phyloP scores from a whole-genome alignment of 257 asterid genomes.

The Craterostigma plantagineum region DNA sequence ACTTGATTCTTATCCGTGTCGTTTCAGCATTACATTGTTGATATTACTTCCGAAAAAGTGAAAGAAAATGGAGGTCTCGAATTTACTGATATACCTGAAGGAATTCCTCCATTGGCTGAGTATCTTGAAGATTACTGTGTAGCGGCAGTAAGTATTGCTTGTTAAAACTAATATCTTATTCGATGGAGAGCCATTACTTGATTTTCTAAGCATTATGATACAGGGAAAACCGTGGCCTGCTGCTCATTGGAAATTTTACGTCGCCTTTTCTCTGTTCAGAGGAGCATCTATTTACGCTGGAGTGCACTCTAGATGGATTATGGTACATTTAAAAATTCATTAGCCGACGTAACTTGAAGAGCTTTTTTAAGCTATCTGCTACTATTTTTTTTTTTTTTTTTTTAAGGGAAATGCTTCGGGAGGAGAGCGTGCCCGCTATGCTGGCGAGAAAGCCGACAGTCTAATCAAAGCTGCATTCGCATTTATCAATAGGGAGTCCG shows the following conservation, averaged over 20 bases:
- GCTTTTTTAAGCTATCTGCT: neutral
- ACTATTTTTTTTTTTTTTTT: neutral
- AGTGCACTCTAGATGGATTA: conserved; percentile 71
- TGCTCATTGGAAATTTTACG: conserved; percentile 71
- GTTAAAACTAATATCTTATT: conserved; percentile 2
- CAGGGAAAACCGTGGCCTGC: conserved; percentile 94
- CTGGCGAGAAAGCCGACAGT: conserved; percentile 55
- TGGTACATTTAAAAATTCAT: conserved; percentile 23
- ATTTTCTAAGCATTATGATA: conserved; percentile 4
- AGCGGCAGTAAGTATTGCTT: conserved; percentile 40
- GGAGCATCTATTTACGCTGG: conserved; percentile 87
- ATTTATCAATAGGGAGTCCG: conserved; percentile 42
- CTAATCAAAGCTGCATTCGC: conserved; percentile 51
- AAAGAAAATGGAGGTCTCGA: conserved; percentile 48
- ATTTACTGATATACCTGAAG: conserved; percentile 49
- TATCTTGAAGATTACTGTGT: conserved; percentile 72
- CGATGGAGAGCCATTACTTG: neutral
- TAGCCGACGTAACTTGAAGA: neutral
- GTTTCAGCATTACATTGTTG: conserved; percentile 75
- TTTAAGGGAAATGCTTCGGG: conserved; percentile 94
- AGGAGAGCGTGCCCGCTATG: conserved; percentile 72
- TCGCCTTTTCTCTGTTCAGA: conserved; percentile 86
- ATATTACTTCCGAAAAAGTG: conserved; percentile 28
- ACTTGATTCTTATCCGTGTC: conserved; percentile 9
- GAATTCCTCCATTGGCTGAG: conserved; percentile 60